Percentiles rank a stretch among this genome's conserved stretches.
Conservation (phyloP, 179 eudicot species). For the Sideroxylon spinosum region DNA sequence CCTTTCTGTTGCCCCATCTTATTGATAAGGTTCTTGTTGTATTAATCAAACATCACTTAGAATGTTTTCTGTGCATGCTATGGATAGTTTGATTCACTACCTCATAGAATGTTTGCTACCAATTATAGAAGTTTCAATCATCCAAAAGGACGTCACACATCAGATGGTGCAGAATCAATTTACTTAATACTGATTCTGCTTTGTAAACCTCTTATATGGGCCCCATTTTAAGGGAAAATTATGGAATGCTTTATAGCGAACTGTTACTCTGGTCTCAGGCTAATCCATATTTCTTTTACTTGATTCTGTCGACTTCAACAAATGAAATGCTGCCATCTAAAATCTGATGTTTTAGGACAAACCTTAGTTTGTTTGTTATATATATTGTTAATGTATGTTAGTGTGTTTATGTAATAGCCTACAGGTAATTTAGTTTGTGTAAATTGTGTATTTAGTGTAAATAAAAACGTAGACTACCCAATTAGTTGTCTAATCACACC, state of each 20-base stretch:
- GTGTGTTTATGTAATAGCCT: too few species aligned
- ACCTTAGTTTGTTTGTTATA: neutral
- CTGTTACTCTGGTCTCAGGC: neutral
- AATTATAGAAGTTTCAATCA: neutral
- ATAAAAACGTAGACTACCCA: too few species aligned
- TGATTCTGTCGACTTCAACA: neutral
- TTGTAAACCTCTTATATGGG: neutral
- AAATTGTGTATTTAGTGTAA: too few species aligned
- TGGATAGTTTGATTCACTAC: neutral
- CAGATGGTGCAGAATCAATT: slow-evolving; percentile 7
- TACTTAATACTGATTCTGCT: neutral
- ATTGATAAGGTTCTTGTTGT: neutral
- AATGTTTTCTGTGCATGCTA: neutral
- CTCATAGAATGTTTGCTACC: neutral
- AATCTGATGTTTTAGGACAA: neutral
- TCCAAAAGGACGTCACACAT: neutral
- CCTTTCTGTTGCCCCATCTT: neutral
- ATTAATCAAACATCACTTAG: neutral
- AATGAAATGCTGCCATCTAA: neutral
- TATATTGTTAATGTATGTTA: too few species aligned
- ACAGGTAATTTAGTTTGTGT: too few species aligned
- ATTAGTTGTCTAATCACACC: too few species aligned
- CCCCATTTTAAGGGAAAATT: neutral
- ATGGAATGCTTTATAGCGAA: neutral
- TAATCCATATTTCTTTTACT: neutral